A percentile compares a stretch with the other conserved stretches of the same genome.
phyloP scores from a whole-genome alignment of 768 basidiomycete genomes.

The Lyophyllum atratum region DNA sequence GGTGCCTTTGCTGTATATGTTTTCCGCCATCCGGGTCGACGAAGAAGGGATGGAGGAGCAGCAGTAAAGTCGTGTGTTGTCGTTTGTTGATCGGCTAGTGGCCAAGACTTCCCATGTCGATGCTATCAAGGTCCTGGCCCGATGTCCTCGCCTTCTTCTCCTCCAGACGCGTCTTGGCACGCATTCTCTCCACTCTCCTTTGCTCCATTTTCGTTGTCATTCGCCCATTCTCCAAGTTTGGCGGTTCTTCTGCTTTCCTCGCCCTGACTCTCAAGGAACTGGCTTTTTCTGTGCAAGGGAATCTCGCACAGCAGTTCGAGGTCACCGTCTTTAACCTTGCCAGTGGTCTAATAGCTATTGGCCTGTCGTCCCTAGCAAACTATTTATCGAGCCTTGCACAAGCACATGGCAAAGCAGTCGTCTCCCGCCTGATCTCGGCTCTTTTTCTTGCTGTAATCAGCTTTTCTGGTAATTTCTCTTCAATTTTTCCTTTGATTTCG shows the following conservation, averaged over 20 bases:
- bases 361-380: constrained; percentile 23
- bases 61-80: constrained; percentile 15
- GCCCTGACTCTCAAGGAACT: constrained; percentile 44
- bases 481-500: neutral
- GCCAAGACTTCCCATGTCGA: neutral
- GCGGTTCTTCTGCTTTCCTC: constrained; percentile 41
- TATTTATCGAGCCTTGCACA: constrained; percentile 19
- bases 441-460: constrained; percentile 39
- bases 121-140: too few relatives aligned
- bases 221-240: constrained; percentile 39
- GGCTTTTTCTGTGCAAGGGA: constrained; percentile 47
- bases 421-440: constrained; percentile 38
- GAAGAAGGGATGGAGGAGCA: constrained; percentile 9
- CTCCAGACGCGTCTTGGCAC: constrained; percentile 35
- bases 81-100: constrained; percentile 3
- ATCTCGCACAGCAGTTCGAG: constrained; percentile 50
- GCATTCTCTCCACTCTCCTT: constrained; percentile 44
- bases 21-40: constrained; percentile 70
- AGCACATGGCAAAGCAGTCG: constrained; percentile 18
- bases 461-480: constrained; percentile 33
- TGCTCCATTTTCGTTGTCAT: constrained; percentile 40
- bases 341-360: constrained; percentile 42
- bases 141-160: too few relatives aligned
- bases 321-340: constrained; percentile 42
- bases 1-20: constrained; percentile 89